These are phyloP conservation scores for Phytophthora syringae DNA, from an alignment of 352 stramenopile genomes.

Conservation along the genomic window DNA sequence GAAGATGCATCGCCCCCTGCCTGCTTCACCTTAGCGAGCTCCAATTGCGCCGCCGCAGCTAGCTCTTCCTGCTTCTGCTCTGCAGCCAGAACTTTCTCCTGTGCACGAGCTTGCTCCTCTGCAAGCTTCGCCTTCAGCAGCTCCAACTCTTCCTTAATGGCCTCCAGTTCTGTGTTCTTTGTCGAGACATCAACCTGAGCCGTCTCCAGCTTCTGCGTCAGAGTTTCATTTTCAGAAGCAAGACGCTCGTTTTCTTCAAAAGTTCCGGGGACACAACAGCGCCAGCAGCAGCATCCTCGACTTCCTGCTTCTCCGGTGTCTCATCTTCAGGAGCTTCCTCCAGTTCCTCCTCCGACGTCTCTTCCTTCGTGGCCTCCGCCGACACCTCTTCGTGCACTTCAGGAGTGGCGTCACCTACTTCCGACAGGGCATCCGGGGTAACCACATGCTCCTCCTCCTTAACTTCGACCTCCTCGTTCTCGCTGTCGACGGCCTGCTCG, in stretches of 20 bases:
- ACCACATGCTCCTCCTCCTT: slow-evolving; percentile 35
- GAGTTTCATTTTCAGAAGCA: slow-evolving; percentile 42
- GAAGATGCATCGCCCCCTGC: slow-evolving; percentile 19
- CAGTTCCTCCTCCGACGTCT: slow-evolving; percentile 30
- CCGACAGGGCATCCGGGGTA: slow-evolving; percentile 23
- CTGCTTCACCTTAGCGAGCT: slow-evolving; percentile 31
- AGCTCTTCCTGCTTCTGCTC: slow-evolving; percentile 37
- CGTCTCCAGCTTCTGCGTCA: slow-evolving; percentile 43
- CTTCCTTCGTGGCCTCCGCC: slow-evolving; percentile 27
- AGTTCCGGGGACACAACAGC: slow-evolving; percentile 32
- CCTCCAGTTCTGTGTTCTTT: slow-evolving; percentile 48
- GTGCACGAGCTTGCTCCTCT: slow-evolving; percentile 32
- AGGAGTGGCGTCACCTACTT: slow-evolving; percentile 14
- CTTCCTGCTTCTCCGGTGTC: slow-evolving; percentile 21
- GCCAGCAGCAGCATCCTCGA: slow-evolving; percentile 5
- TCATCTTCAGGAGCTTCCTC: slow-evolving; percentile 33
- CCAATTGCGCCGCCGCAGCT: slow-evolving; percentile 17
- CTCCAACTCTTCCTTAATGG: slow-evolving; percentile 44
- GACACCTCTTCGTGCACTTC: slow-evolving; percentile 22
- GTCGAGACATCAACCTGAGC: slow-evolving; percentile 27
- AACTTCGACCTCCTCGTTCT: slow-evolving; percentile 20
- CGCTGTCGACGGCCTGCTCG: slow-evolving; percentile 24
- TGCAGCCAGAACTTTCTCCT: slow-evolving; percentile 28
- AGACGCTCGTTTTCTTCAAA: slow-evolving; percentile 52
- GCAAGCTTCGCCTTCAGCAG: slow-evolving; percentile 41